Evolutionary conservation across 345 rosid species (phyloP).

Genomic region (Microthlaspi erraticum): DNA sequence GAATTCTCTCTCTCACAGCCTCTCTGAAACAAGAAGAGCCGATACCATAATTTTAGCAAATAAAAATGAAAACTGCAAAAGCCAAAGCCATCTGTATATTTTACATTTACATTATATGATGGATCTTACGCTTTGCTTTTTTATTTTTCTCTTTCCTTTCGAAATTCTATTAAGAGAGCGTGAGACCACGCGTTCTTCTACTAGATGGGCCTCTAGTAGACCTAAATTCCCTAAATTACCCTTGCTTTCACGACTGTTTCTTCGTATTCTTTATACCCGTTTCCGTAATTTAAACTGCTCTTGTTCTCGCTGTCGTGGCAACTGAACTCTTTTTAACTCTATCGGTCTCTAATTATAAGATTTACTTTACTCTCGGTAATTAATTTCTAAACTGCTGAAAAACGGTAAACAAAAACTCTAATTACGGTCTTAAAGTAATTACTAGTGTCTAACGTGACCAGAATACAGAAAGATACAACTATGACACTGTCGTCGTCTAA

Average conservation of each 20-base stretch:
- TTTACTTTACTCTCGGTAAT: not conserved
- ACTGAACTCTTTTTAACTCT: not conserved
- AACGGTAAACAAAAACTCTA: not conserved
- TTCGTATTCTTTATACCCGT: constrained; percentile 4
- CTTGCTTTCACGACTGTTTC: constrained; percentile 5
- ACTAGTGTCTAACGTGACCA: too few relatives aligned
- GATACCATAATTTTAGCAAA: not conserved
- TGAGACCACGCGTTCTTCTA: constrained; percentile 43
- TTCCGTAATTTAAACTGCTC: constrained; percentile 16
- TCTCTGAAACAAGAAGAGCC: not conserved
- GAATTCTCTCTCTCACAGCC: constrained; percentile 36
- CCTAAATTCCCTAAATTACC: not conserved
- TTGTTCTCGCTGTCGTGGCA: constrained; percentile 8
- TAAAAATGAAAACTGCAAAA: constrained; percentile 7
- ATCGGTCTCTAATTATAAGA: too few relatives aligned
- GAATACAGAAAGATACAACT: not conserved
- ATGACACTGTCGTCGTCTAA: not conserved
- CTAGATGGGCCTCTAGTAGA: constrained; percentile 13
- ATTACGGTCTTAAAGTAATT: not conserved
- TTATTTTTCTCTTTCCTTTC: not conserved
- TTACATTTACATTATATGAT: not conserved
- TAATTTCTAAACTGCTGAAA: constrained; percentile 9
- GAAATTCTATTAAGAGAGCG: constrained; percentile 33
- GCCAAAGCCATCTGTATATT: not conserved
- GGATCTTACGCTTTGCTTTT: constrained; percentile 38